A percentile compares a stretch with the other conserved stretches of the same genome.
Conservation (phyloP, 768 basidiomycete species). For the Russula sp. region DNA sequence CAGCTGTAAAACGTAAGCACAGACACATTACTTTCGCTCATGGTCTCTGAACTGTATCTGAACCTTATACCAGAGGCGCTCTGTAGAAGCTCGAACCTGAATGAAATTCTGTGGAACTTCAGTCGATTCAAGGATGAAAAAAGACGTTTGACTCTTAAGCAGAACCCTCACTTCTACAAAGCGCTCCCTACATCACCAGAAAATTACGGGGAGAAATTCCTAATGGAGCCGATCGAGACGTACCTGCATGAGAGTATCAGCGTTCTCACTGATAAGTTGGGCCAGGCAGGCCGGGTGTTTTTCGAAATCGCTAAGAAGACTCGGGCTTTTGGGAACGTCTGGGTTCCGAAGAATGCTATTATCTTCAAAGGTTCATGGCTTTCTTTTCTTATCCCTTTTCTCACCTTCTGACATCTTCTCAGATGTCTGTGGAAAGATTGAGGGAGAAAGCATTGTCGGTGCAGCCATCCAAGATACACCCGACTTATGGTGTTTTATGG, state of each 20-base stretch:
- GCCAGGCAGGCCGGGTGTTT: conserved; percentile 1
- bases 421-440: conserved; percentile 8
- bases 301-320: neutral
- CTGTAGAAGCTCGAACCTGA: neutral
- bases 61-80: conserved; percentile 9
- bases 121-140: neutral
- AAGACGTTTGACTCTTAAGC: conserved; percentile 13
- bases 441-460: neutral
- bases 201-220: neutral
- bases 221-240: neutral
- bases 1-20: neutral
- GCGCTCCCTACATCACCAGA: neutral
- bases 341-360: neutral
- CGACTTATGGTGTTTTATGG: neutral
- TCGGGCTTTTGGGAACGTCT: conserved; percentile 18
- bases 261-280: conserved; percentile 5
- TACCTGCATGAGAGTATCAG: neutral
- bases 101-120: conserved; percentile 26
- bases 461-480: neutral
- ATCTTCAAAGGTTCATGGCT: conserved; percentile 12
- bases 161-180: conserved; percentile 23
- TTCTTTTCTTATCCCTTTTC: neutral
- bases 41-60: neutral
- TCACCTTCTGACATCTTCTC: neutral
- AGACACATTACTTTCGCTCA: no score